Conservation (phyloP, 495 filamentous ascomycete genomes). For the Neurospora sp. region DNA sequence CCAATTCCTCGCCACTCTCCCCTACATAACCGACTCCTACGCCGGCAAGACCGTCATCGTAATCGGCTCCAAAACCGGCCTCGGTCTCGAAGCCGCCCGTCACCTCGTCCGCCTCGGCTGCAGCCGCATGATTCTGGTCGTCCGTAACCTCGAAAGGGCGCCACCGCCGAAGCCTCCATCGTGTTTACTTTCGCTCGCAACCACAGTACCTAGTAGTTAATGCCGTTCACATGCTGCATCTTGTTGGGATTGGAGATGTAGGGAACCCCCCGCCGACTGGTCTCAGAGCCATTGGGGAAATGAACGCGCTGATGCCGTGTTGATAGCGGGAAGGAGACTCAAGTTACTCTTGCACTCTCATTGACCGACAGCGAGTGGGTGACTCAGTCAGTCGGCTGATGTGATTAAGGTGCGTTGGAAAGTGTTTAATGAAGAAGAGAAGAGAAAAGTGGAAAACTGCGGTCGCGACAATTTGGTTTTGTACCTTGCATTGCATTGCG, state of each 20-base stretch:
- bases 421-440: slow-evolving; percentile 29
- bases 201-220: background rate
- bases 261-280: background rate
- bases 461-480: background rate
- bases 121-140: slow-evolving; percentile 36
- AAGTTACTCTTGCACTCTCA: slow-evolving; percentile 36
- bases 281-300: background rate
- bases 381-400: slow-evolving; percentile 38
- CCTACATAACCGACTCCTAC: background rate
- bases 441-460: slow-evolving; percentile 4
- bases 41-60: slow-evolving; percentile 37
- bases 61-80: slow-evolving; percentile 43
- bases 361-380: slow-evolving; percentile 40
- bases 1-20: slow-evolving; percentile 6
- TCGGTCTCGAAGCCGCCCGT: slow-evolving; percentile 42
- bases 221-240: background rate
- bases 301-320: background rate
- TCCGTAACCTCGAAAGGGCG: slow-evolving; percentile 32
- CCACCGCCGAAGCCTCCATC: slow-evolving; percentile 27
- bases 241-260: background rate
- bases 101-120: slow-evolving; percentile 34
- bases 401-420: slow-evolving; percentile 33
- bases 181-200: no score
- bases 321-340: background rate
- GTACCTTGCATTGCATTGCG: background rate